Percentiles rank a stretch among this genome's conserved stretches.
phyloP scores from a whole-genome alignment of 805 yeast genomes.

The Saturnispora gosingensis region DNA sequence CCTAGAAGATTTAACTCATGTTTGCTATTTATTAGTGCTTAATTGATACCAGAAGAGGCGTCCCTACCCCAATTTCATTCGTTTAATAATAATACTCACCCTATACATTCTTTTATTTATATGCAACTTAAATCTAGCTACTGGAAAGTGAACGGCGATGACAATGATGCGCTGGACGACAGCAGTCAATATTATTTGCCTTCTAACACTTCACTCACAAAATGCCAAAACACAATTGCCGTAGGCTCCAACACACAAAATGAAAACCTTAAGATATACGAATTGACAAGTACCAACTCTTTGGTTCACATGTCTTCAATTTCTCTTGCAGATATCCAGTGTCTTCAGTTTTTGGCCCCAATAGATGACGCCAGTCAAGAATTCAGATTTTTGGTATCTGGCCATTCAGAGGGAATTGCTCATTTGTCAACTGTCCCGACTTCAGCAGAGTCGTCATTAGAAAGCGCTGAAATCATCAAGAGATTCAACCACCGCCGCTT shows the following conservation, averaged over 20 bases:
- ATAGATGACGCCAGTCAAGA: slow-evolving; percentile 19
- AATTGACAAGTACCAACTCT: slow-evolving; percentile 28
- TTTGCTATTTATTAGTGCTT: not conserved
- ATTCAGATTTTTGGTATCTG: slow-evolving; percentile 46
- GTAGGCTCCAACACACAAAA: slow-evolving; percentile 39
- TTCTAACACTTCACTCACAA: slow-evolving; percentile 34
- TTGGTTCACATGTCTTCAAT: slow-evolving; percentile 54
- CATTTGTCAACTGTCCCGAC: slow-evolving; percentile 63
- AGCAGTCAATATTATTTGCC: slow-evolving; percentile 11
- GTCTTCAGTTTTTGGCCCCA: slow-evolving; percentile 39
- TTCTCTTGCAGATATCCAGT: slow-evolving; percentile 44
- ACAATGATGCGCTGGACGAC: not conserved
- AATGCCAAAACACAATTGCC: slow-evolving; percentile 33
- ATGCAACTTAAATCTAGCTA: slow-evolving; percentile 19
- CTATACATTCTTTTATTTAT: not conserved
- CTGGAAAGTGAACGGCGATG: slow-evolving; percentile 22
- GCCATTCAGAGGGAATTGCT: slow-evolving; percentile 67
- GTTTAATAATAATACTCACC: not conserved
- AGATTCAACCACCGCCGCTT: slow-evolving; percentile 74
- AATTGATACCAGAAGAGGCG: no score
- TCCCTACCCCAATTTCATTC: not conserved
- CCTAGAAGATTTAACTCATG: not conserved
- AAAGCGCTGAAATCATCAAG: slow-evolving; percentile 64
- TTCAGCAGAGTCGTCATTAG: slow-evolving; percentile 25
- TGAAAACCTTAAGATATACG: slow-evolving; percentile 43